phyloP scores from a whole-genome alignment of 805 yeast species.

The Hemisphaericaspora nanyangensis region DNA sequence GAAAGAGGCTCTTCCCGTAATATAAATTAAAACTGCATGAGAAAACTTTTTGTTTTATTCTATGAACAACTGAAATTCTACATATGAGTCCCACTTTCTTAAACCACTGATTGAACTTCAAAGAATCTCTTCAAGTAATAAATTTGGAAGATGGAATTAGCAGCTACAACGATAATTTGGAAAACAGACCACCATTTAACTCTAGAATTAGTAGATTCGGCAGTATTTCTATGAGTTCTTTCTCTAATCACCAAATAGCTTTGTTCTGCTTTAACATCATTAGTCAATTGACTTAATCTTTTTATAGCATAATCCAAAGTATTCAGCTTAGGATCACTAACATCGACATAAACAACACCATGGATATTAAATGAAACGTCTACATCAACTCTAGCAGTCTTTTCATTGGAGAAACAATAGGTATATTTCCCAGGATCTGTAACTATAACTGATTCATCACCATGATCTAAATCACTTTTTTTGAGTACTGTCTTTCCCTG shows the following conservation, averaged over 20 bases:
- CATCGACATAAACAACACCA: conserved; percentile 84
- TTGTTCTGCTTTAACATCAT: conserved; percentile 89
- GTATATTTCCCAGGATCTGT: conserved; percentile 66
- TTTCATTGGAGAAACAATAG: conserved; percentile 91
- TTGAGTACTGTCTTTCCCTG: conserved; percentile 47
- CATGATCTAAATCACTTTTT: conserved; percentile 65
- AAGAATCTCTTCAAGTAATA: conserved; percentile 91
- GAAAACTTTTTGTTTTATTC: too few species aligned
- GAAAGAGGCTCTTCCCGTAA: too few species aligned
- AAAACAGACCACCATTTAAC: conserved; percentile 97
- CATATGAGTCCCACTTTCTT: conserved; percentile 17
- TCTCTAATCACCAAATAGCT: conserved; percentile 92
- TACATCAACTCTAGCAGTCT: conserved; percentile 63
- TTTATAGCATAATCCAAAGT: conserved; percentile 81
- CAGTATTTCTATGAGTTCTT: conserved; percentile 96
- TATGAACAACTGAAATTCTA: too few species aligned
- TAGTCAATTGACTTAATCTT: conserved; percentile 67
- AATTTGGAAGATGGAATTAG: conserved; percentile 88
- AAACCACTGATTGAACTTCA: conserved; percentile 89
- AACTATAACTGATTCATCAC: conserved; percentile 70
- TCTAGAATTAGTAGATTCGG: conserved; percentile 93
- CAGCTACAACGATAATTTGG: conserved; percentile 82
- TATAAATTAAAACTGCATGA: too few species aligned
- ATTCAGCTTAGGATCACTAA: conserved; percentile 69
- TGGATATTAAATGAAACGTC: conserved; percentile 95